These are phyloP conservation scores for Pichia kluyveri DNA, from an alignment of 805 yeast species.

Conservation along the genomic window DNA sequence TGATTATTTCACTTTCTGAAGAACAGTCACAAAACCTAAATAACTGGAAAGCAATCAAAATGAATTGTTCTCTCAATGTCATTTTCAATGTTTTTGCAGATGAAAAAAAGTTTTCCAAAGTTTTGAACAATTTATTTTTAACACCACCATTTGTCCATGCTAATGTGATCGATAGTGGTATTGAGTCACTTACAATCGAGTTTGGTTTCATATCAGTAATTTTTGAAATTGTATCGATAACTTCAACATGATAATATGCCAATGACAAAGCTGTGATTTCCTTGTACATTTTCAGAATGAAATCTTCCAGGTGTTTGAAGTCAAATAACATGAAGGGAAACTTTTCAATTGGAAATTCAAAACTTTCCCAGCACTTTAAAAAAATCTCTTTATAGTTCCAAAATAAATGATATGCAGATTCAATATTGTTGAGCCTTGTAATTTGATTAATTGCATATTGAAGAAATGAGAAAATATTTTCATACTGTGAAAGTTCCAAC, in stretches of 20 bases:
- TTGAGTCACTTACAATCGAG: slow-evolving; percentile 16
- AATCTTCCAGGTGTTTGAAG: slow-evolving; percentile 22
- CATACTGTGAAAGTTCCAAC: slow-evolving; percentile 30
- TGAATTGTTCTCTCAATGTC: slow-evolving; percentile 17
- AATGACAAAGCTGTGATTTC: slow-evolving; percentile 32
- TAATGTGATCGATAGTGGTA: slow-evolving; percentile 31
- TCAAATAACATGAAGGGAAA: slow-evolving; percentile 38
- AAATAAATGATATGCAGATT: slow-evolving; percentile 20
- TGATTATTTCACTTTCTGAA: slow-evolving; percentile 4
- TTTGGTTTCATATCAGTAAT: slow-evolving; percentile 1
- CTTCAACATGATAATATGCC: slow-evolving; percentile 18
- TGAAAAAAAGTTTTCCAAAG: slow-evolving; percentile 9
- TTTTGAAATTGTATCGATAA: slow-evolving; percentile 12
- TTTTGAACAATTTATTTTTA: slow-evolving; percentile 17
- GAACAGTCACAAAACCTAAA: slow-evolving; percentile 32
- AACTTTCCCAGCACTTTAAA: slow-evolving; percentile 36
- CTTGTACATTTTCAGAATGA: slow-evolving; percentile 26
- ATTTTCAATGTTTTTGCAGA: slow-evolving; percentile 4
- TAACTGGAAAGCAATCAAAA: slow-evolving; percentile 29
- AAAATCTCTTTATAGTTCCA: slow-evolving; percentile 26
- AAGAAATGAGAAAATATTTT: slow-evolving; percentile 26
- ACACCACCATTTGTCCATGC: slow-evolving; percentile 20
- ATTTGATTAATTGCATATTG: slow-evolving; percentile 20
- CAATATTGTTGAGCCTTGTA: slow-evolving; percentile 13
- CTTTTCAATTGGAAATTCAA: slow-evolving; percentile 19